Base-by-base conservation (phyloP, 176 grass and related monocot species). In the Raddia guianensis region DNA sequence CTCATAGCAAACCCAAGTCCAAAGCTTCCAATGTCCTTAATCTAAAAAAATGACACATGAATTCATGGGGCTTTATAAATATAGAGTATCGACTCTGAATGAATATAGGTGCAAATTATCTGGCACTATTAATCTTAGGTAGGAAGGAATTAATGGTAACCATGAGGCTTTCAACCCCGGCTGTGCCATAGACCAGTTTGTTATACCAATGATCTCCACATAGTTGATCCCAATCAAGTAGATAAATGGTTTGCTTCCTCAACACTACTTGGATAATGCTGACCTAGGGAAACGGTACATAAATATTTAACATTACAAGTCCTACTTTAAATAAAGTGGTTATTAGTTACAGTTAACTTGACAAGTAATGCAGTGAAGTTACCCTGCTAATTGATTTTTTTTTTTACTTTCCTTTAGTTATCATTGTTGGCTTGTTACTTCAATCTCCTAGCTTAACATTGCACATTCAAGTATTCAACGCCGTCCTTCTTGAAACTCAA, bases 301-400 rank as follows among this genome's bases (percentile, higher is more conserved):
- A 63, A 15, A 27, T 43, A 46, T 42, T 46, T 56, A 13, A n/a
- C 18, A 15, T 64, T n/a, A 12, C 43, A 14, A 52, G 44, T 9
- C n/a, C 16, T 70, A 72, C 53, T 53, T 19, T 52, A 14, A 72
- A 70, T 37, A 14, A 32, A 65, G 55, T 72, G 21, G 49, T 10
- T 85, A 70, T 56, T 85, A 49, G 7, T 33, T 85, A 72, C 53
- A 54, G 47, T 57, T 78, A 34, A 49, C 11, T 48, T 19, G 40
- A 10, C 18, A 43, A 60, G 43, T 69, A 21, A 70, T 9, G 3
- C 42, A 43, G 54, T 32, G 12, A 72, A 62, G 40, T 71, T 9
- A 77, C 4, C 46, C 14, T 50, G 8, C 58, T 50, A 35, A 35
- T 16, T 40, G 14, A 21, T 51, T 13, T 18, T 8, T 72, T 16